Percentiles rank a stretch among this genome's conserved stretches.
These are phyloP conservation scores for Aureobasidium musti DNA, from an alignment of 2,329 filamentous ascomycete species.

Conservation along the genomic window DNA sequence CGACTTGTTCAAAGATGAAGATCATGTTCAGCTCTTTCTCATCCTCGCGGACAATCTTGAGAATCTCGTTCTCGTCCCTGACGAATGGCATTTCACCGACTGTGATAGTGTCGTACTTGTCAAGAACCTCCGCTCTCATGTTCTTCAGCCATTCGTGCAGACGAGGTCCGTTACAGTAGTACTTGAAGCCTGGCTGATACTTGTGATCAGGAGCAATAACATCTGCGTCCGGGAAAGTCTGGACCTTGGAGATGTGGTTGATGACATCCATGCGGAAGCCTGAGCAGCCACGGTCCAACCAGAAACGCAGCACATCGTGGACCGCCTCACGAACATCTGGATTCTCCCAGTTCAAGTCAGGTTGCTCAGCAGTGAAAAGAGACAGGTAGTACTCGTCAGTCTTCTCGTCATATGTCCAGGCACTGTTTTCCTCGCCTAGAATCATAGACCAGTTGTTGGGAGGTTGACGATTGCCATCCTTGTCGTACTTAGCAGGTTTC, in stretches of 20 bases:
- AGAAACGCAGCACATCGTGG: slow-evolving; percentile 52
- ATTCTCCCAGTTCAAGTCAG: slow-evolving; percentile 54
- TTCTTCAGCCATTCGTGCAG: slow-evolving; percentile 61
- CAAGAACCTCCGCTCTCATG: slow-evolving; percentile 53
- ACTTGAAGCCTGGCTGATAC: slow-evolving; percentile 53
- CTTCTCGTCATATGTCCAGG: slow-evolving; percentile 51
- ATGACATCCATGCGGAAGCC: slow-evolving; percentile 55
- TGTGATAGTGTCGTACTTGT: slow-evolving; percentile 60
- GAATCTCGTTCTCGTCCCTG: slow-evolving; percentile 47
- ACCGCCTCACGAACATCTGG: slow-evolving; percentile 49
- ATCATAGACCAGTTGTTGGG: slow-evolving; percentile 57
- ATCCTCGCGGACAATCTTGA: slow-evolving; percentile 47
- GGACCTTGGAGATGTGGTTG: slow-evolving; percentile 52
- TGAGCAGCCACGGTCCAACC: slow-evolving; percentile 51
- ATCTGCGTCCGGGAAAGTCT: slow-evolving; percentile 47
- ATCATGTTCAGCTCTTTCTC: slow-evolving; percentile 52
- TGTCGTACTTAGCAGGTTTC: slow-evolving; percentile 59
- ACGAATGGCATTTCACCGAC: slow-evolving; percentile 64
- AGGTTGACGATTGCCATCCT: slow-evolving; percentile 56
- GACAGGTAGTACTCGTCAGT: slow-evolving; percentile 52
- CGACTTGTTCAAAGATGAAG: slow-evolving; percentile 52
- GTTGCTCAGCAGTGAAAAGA: slow-evolving; percentile 51
- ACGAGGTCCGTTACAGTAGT: slow-evolving; percentile 60
- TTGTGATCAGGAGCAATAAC: slow-evolving; percentile 45
- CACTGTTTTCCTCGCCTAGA: slow-evolving; percentile 42